Base-by-base conservation (phyloP, 208 protist species). In the Angomonas deanei region DNA sequence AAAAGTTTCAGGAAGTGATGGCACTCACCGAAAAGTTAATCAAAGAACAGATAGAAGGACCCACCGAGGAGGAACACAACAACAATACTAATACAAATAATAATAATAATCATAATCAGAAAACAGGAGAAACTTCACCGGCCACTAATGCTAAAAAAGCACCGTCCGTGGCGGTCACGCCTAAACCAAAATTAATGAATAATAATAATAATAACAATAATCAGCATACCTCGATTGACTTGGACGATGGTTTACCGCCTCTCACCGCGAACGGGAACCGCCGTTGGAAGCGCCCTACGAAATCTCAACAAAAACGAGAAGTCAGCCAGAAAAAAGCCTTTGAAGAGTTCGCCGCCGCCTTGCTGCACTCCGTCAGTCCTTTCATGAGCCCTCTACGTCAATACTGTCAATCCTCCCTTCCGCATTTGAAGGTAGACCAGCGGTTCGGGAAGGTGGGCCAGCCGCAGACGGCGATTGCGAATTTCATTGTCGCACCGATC, bases 361-460 rank as follows among this genome's bases (percentile, higher is more conserved):
- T 94, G 32, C 69, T 94, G 50, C 83, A 92, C 74, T 88, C 76
- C 70, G 80, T 90, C 28, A 90, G 82, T 8, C 88, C 88, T 1
- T 94, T 94, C 70, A 94, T 91, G 84, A 76, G 68, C 10, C 88
- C 88, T 34, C 74, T 94, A 58, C 88, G 88, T 17, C 80, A 72
- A 54, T 64, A 60, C 28, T 89, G 80, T 62, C 75, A 82, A 31
- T 89, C 80, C 26, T 91, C 85, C 26, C 76, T 94, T 24, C 88
- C 88, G 10, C 88, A 94, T 69, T 78, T 94, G 39, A 94, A 94
- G 66, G 68, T 94, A 10, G 88, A 94, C 58, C 88, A 94, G 63
- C 84, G 88, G 26, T 94, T 92, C 64, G 88, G 88, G 50, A 92
- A 91, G 66, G 78, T 67, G 50, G 88, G 88, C 0, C 82, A 91